Conservation (phyloP, 768 basidiomycete species). For the Naganishia onofrii region DNA sequence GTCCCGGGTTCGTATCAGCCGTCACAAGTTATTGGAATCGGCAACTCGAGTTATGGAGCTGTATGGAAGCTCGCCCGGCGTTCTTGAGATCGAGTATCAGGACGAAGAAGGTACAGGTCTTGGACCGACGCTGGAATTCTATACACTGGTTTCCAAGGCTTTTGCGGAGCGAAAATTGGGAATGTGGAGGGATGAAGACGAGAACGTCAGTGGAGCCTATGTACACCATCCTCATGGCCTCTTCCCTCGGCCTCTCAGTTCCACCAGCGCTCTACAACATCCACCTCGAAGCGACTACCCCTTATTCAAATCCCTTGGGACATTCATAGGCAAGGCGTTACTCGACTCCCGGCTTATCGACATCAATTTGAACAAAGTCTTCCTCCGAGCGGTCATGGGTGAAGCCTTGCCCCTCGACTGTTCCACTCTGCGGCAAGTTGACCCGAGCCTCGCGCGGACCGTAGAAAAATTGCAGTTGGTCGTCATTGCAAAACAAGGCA, state of each 20-base stretch:
- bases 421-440: slow-evolving; percentile 81
- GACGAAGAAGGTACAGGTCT: slow-evolving; percentile 97
- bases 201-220: slow-evolving; percentile 61
- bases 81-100: slow-evolving; percentile 97
- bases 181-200: slow-evolving; percentile 86
- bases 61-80: slow-evolving; percentile 88
- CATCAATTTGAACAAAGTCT: slow-evolving; percentile 88
- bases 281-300: slow-evolving; percentile 19
- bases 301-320: slow-evolving; percentile 76
- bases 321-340: slow-evolving; percentile 95
- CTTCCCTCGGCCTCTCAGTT: slow-evolving; percentile 70
- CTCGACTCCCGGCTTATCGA: slow-evolving; percentile 97
- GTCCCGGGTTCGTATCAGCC: slow-evolving; percentile 93
- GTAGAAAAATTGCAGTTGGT: slow-evolving; percentile 70
- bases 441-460: slow-evolving; percentile 78
- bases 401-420: slow-evolving; percentile 80
- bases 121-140: slow-evolving; percentile 96
- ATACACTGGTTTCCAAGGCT: slow-evolving; percentile 92
- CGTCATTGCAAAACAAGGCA: slow-evolving; percentile 52
- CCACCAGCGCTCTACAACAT: neutral
- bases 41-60: slow-evolving; percentile 88
- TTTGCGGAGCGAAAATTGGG: slow-evolving; percentile 84
- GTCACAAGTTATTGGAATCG: slow-evolving; percentile 90
- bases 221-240: slow-evolving; percentile 82
- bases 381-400: slow-evolving; percentile 83